Percentiles rank a stretch among this genome's conserved stretches.
Conservation (phyloP, 2,329 filamentous ascomycete species). For the Dactylellina haptotyla region DNA sequence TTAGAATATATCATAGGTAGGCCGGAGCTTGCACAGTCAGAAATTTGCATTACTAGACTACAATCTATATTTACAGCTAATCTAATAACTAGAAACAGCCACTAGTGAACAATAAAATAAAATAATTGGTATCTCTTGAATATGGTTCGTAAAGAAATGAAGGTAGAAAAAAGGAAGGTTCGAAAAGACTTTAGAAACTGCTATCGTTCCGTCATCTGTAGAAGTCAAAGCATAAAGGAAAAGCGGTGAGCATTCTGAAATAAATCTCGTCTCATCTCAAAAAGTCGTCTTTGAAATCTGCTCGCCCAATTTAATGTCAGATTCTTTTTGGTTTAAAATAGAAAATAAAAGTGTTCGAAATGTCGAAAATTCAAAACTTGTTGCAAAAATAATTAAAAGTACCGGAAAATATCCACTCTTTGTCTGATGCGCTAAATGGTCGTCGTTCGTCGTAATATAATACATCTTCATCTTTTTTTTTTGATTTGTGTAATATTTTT, state of each 20-base stretch:
- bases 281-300: too few species aligned
- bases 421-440: background rate
- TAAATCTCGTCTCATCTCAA: background rate
- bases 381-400: background rate
- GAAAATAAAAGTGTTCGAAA: background rate
- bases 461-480: background rate
- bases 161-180: slow-evolving; percentile 7
- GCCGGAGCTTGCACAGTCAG: too few species aligned
- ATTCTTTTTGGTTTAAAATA: background rate
- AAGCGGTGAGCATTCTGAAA: background rate
- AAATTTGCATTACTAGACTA: slow-evolving; percentile 47
- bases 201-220: slow-evolving; percentile 5
- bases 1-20: too few species aligned
- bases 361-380: background rate
- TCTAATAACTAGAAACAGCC: slow-evolving; percentile 17
- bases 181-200: slow-evolving; percentile 4
- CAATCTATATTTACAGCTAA: slow-evolving; percentile 52
- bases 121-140: slow-evolving; percentile 45
- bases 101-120: slow-evolving; percentile 8
- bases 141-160: slow-evolving; percentile 23
- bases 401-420: background rate
- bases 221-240: slow-evolving; percentile 7
- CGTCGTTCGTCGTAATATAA: slow-evolving; percentile 6
- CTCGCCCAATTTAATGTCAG: background rate
- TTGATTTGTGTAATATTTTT: too few species aligned